Percentiles rank a stretch among this genome's conserved stretches.
Evolutionary conservation across 2,329 filamentous ascomycete genomes (phyloP).

Genomic region (Periconia macrospinosa): DNA sequence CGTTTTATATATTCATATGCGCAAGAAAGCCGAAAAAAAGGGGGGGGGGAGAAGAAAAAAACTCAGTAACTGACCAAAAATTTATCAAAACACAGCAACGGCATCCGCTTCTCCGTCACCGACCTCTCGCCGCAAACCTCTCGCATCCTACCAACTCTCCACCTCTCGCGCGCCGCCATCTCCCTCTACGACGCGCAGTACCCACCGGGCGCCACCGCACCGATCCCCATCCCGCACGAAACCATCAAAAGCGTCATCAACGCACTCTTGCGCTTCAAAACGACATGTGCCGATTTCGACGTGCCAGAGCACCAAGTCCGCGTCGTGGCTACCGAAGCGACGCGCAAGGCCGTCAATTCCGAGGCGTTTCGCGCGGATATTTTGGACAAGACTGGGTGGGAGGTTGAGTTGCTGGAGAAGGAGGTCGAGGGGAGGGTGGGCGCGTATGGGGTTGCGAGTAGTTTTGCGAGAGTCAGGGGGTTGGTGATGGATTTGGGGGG

Average conservation of each 20-base stretch:
- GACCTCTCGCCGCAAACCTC: constrained; percentile 71
- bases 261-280: constrained; percentile 70
- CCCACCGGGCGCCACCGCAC: constrained; percentile 40
- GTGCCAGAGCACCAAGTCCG: constrained; percentile 68
- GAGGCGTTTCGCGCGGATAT: constrained; percentile 69
- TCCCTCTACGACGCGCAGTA: constrained; percentile 83
- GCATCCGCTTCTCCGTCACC: constrained; percentile 89
- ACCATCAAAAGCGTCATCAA: constrained; percentile 69
- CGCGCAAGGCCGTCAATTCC: constrained; percentile 77
- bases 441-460: constrained; percentile 79
- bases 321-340: constrained; percentile 87
- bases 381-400: constrained; percentile 63
- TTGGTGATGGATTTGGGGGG: constrained; percentile 87
- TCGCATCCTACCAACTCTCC: constrained; percentile 75
- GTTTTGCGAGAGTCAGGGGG: constrained; percentile 69
- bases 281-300: constrained; percentile 68
- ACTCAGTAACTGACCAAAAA: too few relatives aligned
- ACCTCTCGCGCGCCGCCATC: constrained; percentile 75
- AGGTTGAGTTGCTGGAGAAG: constrained; percentile 73
- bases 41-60: neutral
- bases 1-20: too few relatives aligned
- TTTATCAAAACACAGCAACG: constrained; percentile 65
- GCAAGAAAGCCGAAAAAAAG: too few relatives aligned
- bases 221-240: constrained; percentile 56
- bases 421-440: constrained; percentile 82